Conservation (phyloP, 2,329 filamentous ascomycete genomes). For the Mariannaea elegans region DNA sequence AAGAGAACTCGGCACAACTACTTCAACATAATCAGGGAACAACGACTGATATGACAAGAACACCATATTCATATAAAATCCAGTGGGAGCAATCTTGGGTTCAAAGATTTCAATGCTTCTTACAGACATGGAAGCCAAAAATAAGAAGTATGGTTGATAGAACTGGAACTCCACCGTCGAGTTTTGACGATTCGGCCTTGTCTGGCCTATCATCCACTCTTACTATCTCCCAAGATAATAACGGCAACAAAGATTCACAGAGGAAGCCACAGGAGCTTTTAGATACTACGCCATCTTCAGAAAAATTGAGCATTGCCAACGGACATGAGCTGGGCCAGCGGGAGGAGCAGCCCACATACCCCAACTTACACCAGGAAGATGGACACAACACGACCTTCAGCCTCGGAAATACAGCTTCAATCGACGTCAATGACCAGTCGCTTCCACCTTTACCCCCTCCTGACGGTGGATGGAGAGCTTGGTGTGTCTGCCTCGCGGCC, state of each 20-base stretch:
- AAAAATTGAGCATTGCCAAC: too few species aligned
- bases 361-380: neutral
- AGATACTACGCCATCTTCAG: too few species aligned
- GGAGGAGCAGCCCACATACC: too few species aligned
- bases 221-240: neutral
- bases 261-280: neutral
- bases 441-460: conserved; percentile 51
- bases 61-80: neutral
- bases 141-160: neutral
- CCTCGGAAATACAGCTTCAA: neutral
- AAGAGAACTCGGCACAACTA: neutral
- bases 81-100: neutral
- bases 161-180: neutral
- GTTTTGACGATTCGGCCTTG: neutral
- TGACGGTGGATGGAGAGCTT: conserved; percentile 59
- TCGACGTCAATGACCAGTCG: neutral
- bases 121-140: neutral
- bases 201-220: neutral
- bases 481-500: conserved; percentile 40
- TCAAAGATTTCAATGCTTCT: neutral
- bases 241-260: neutral
- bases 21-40: too few species aligned
- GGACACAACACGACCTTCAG: neutral
- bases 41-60: neutral
- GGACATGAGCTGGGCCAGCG: too few species aligned